These are phyloP conservation scores for Amanita rimosa DNA, from an alignment of 768 basidiomycete genomes.

Conservation along the genomic window DNA sequence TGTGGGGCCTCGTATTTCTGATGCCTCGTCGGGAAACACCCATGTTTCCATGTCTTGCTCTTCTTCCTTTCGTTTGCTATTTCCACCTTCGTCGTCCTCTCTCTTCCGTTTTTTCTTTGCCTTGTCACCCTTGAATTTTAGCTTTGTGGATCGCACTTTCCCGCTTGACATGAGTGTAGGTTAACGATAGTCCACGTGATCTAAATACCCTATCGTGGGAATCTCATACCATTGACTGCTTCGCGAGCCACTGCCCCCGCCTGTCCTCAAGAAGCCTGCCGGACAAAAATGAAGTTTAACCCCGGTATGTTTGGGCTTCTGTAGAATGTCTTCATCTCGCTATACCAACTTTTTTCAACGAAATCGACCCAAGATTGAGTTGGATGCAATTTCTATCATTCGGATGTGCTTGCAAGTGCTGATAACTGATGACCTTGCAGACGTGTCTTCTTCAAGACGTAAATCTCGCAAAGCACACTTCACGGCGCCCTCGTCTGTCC, in stretches of 20 bases:
- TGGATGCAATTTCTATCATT: constrained; percentile 38
- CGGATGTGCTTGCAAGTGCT: constrained; percentile 29
- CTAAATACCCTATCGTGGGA: constrained; percentile 23
- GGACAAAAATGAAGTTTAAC: constrained; percentile 67
- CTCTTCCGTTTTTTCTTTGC: constrained; percentile 72
- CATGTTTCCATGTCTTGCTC: constrained; percentile 64
- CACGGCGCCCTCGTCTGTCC: constrained; percentile 84
- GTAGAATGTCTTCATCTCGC: constrained; percentile 12
- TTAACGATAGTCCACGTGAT: constrained; percentile 19
- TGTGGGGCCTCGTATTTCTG: constrained; percentile 79
- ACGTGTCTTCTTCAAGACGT: constrained; percentile 88
- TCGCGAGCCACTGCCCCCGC: constrained; percentile 32
- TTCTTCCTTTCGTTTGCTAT: constrained; percentile 41
- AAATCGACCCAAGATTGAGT: constrained; percentile 24
- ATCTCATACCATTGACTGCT: constrained; percentile 11
- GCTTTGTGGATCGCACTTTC: constrained; percentile 59
- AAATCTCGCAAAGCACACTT: constrained; percentile 99
- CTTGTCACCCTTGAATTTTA: constrained; percentile 88
- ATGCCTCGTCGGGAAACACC: constrained; percentile 62
- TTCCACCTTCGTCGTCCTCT: constrained; percentile 40
- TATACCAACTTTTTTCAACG: constrained; percentile 14
- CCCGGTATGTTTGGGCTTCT: constrained; percentile 49
- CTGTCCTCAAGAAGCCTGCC: constrained; percentile 45
- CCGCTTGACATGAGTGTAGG: constrained; percentile 19
- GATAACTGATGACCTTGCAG: constrained; percentile 29